A percentile compares a stretch with the other conserved stretches of the same genome.
Conservation (phyloP, 352 stramenopile species). For the Halophytophthora batemanensis region DNA sequence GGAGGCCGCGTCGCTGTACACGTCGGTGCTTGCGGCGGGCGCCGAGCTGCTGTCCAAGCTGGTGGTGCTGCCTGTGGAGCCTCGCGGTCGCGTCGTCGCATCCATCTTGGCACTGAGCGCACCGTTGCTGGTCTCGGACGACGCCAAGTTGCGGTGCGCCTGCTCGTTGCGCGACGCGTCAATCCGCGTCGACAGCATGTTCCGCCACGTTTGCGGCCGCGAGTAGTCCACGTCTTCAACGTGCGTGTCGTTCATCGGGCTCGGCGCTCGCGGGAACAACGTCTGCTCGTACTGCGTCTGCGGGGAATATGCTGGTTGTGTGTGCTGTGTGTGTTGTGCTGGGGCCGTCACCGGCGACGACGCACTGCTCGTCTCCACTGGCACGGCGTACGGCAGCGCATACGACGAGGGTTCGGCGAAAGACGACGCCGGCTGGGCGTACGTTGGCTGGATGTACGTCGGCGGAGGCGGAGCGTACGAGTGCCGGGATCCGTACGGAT, state of each 20-base stretch:
- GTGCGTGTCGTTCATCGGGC: background rate
- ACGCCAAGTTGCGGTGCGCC: background rate
- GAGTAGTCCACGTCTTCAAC: conserved; percentile 26
- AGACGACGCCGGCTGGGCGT: background rate
- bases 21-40: conserved; percentile 14
- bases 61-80: conserved; percentile 9
- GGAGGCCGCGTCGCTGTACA: conserved; percentile 18
- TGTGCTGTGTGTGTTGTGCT: no score
- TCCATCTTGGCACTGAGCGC: conserved; percentile 11
- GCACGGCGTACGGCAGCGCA: conserved; percentile 24
- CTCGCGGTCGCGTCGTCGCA: conserved; percentile 1
- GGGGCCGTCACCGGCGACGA: no score
- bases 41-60: conserved; percentile 16
- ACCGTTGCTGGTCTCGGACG: conserved; percentile 4
- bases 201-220: conserved; percentile 40
- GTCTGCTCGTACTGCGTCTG: no score
- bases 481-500: conserved; percentile 4
- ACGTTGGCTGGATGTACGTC: conserved; percentile 1
- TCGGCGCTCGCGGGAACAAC: no score
- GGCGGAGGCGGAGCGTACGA: background rate
- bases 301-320: no score
- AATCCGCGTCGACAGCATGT: conserved; percentile 32
- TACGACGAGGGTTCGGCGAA: background rate
- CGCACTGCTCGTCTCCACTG: conserved; percentile 11
- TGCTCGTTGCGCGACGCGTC: background rate